Conservation (phyloP, 1,139 yeast genomes). For the Yamadazyma buinensis region DNA sequence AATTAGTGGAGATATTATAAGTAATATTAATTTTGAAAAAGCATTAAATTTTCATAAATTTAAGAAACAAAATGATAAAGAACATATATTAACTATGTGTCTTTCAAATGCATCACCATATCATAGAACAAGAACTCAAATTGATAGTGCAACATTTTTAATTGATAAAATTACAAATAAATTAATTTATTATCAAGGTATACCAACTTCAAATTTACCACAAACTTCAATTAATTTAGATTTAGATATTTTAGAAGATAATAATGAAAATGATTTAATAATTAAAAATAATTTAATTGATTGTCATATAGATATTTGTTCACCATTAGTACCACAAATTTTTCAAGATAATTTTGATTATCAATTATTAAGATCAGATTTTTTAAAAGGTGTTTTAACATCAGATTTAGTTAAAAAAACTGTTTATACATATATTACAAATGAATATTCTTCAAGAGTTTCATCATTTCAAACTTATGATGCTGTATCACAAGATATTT, state of each 20-base stretch:
- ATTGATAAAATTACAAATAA: conserved; percentile 69
- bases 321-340: conserved; percentile 91
- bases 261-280: conserved; percentile 66
- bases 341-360: conserved; percentile 96
- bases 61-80: conserved; percentile 72
- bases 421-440: conserved; percentile 77
- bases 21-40: conserved; percentile 77
- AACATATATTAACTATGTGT: conserved; percentile 92
- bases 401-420: conserved; percentile 89
- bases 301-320: conserved; percentile 92
- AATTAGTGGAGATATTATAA: conserved; percentile 91
- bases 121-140: conserved; percentile 75
- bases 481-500: conserved; percentile 84
- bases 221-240: conserved; percentile 65
- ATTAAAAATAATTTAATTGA: conserved; percentile 91
- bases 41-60: conserved; percentile 71
- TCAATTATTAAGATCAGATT: conserved; percentile 80
- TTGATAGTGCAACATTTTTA: conserved; percentile 82
- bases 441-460: conserved; percentile 85
- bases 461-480: conserved; percentile 92
- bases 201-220: conserved; percentile 59
- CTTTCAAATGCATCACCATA: conserved; percentile 80
- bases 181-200: conserved; percentile 79
- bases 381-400: conserved; percentile 84
- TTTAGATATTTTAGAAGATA: conserved; percentile 76